Percentiles rank a stretch among this genome's conserved stretches.
Evolutionary conservation across 768 basidiomycete genomes (phyloP).

Genomic region (Tylopilus sp.): DNA sequence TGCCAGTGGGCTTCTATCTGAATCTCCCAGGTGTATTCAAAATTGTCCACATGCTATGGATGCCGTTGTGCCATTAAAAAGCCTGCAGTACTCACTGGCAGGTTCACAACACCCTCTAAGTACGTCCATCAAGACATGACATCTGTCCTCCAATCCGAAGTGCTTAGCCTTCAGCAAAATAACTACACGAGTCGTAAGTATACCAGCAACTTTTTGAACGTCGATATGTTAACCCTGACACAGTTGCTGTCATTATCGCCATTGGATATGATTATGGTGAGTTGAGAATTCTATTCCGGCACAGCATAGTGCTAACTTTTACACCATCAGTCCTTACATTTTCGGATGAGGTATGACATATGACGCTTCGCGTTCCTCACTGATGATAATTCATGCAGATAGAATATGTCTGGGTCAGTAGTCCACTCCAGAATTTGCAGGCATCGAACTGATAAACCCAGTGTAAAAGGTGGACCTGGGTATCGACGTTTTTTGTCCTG

Average conservation of each 20-base stretch:
- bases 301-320: not conserved
- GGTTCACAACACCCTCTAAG: too few relatives aligned
- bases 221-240: not conserved
- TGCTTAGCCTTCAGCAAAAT: not conserved
- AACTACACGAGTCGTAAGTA: not conserved
- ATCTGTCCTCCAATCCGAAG: too few relatives aligned
- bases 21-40: too few relatives aligned
- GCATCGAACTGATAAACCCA: not conserved
- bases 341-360: not conserved
- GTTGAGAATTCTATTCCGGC: not conserved
- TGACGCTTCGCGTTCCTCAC: too few relatives aligned
- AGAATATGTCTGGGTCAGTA: not conserved
- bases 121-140: too few relatives aligned
- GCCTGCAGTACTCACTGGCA: too few relatives aligned
- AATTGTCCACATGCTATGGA: too few relatives aligned
- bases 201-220: too few relatives aligned
- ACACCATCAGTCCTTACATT: not conserved
- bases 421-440: too few relatives aligned
- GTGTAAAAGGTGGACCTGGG: not conserved
- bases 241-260: not conserved
- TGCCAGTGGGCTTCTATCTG: too few relatives aligned
- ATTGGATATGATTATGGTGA: constrained; percentile 12
- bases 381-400: too few relatives aligned
- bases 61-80: too few relatives aligned
- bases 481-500: not conserved